Percentiles rank a stretch among this genome's conserved stretches.
Conservation (phyloP, 305 asterid species). For the Fraxinus baroniana region DNA sequence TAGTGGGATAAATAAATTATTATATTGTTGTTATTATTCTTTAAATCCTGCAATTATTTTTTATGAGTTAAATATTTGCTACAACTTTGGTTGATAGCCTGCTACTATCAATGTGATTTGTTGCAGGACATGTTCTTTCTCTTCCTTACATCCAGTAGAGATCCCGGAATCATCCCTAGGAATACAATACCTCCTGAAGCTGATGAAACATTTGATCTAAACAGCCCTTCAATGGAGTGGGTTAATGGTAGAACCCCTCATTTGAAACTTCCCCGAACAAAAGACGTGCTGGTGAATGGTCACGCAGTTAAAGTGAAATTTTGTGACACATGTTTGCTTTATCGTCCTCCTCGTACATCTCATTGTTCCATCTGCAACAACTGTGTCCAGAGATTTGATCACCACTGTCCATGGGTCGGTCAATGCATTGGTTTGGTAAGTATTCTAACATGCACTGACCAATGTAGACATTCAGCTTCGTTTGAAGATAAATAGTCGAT, state of each 20-base stretch:
- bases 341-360: constrained; percentile 85
- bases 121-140: constrained; percentile 63
- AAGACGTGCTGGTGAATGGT: constrained; percentile 59
- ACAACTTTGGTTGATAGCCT: neutral
- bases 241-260: constrained; percentile 55
- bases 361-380: constrained; percentile 73
- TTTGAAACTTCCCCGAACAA: constrained; percentile 58
- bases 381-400: constrained; percentile 71
- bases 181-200: constrained; percentile 57
- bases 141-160: constrained; percentile 64
- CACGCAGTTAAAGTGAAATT: constrained; percentile 65
- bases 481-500: neutral
- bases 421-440: constrained; percentile 80
- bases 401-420: constrained; percentile 83
- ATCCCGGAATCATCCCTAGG: constrained; percentile 79
- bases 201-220: constrained; percentile 41
- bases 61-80: neutral
- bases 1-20: neutral
- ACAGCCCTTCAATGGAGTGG: constrained; percentile 73
- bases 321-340: constrained; percentile 66
- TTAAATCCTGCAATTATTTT: neutral
- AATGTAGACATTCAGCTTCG: neutral
- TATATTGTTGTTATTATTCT: neutral
- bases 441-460: constrained; percentile 12
- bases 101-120: constrained; percentile 12